Percentiles rank a stretch among this genome's conserved stretches.
Conservation (phyloP, 768 basidiomycete species). For the Coprinellus aureogranulatus region DNA sequence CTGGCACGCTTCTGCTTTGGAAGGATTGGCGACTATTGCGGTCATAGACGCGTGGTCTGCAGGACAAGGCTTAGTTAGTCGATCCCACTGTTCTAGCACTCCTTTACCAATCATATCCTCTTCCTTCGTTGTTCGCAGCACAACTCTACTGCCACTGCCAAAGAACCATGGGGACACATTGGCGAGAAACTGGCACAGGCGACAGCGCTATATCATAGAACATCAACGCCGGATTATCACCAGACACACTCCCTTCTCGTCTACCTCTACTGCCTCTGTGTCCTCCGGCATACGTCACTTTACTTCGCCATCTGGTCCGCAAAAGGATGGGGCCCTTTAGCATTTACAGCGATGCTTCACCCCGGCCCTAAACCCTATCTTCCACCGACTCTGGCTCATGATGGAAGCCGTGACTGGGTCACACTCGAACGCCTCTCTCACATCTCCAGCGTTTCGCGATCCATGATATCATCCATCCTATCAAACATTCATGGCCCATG, state of each 20-base stretch:
- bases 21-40: constrained; percentile 77
- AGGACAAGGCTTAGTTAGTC: constrained; percentile 67
- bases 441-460: constrained; percentile 68
- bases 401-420: constrained; percentile 43
- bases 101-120: constrained; percentile 4
- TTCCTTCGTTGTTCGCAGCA: constrained; percentile 41
- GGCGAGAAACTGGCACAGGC: constrained; percentile 72
- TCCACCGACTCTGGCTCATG: constrained; percentile 55
- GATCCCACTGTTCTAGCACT: not conserved
- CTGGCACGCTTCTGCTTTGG: constrained; percentile 88
- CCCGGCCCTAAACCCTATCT: constrained; percentile 57
- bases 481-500: constrained; percentile 83
- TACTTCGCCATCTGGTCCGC: constrained; percentile 79
- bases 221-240: constrained; percentile 52
- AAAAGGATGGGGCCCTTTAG: constrained; percentile 81
- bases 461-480: constrained; percentile 62
- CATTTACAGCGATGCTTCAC: constrained; percentile 73
- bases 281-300: constrained; percentile 71
- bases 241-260: constrained; percentile 61
- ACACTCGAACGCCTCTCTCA: constrained; percentile 64
- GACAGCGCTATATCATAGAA: constrained; percentile 57
- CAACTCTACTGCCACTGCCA: constrained; percentile 46
- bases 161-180: constrained; percentile 75
- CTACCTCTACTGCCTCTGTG: constrained; percentile 63
- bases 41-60: constrained; percentile 84